Evolutionary conservation across 768 basidiomycete genomes (phyloP).

Genomic region (Boletus speciosus): DNA sequence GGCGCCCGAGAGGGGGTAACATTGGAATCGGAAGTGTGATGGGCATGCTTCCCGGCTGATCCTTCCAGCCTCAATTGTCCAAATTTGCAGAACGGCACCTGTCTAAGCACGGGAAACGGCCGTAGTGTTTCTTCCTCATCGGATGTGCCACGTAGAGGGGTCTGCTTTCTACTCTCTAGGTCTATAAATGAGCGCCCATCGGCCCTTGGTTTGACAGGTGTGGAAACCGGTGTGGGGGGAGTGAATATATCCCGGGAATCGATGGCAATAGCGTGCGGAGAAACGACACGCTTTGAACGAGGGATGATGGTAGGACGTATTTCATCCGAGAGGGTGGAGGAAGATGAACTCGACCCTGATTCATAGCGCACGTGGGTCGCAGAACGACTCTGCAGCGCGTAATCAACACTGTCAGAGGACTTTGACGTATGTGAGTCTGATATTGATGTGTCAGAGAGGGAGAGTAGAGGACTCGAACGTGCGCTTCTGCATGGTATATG

Average conservation of each 20-base stretch:
- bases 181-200: constrained; percentile 11
- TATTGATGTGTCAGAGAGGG: constrained; percentile 15
- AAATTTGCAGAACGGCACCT: constrained; percentile 15
- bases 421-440: constrained; percentile 6
- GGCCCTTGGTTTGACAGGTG: constrained; percentile 24
- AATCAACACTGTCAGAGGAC: constrained; percentile 4
- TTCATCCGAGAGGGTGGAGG: constrained; percentile 36
- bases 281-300: constrained; percentile 37
- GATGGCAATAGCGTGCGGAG: constrained; percentile 22
- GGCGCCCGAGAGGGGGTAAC: neutral
- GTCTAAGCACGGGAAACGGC: constrained; percentile 23
- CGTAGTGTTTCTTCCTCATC: constrained; percentile 28
- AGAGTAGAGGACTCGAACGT: constrained; percentile 4
- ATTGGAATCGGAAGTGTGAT: constrained; percentile 23
- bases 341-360: constrained; percentile 35
- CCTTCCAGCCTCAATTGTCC: constrained; percentile 27
- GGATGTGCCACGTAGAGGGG: constrained; percentile 25
- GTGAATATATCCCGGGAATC: constrained; percentile 31
- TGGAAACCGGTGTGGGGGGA: constrained; percentile 42
- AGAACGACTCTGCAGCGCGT: constrained; percentile 1
- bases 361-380: constrained; percentile 16
- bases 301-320: constrained; percentile 34
- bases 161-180: constrained; percentile 12
- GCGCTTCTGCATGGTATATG: constrained; percentile 53
- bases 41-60: constrained; percentile 15